phyloP scores from a whole-genome alignment of 2,329 filamentous ascomycete genomes.

The Simplicillium sp. region DNA sequence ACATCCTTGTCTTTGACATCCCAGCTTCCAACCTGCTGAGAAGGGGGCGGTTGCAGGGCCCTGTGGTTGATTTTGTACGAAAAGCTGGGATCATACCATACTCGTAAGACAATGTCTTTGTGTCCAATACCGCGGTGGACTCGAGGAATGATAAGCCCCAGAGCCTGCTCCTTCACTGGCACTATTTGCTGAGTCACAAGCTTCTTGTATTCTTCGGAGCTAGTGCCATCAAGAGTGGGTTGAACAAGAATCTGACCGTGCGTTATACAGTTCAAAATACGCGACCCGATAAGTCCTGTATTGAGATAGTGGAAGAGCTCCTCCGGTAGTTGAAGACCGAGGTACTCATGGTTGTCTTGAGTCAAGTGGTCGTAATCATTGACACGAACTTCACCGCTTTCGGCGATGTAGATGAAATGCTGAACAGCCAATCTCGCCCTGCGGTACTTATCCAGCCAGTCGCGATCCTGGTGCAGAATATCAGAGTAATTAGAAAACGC shows the following conservation, averaged over 20 bases:
- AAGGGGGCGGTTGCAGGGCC: constrained; percentile 36
- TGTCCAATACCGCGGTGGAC: constrained; percentile 77
- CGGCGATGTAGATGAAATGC: constrained; percentile 75
- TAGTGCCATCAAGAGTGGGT: constrained; percentile 78
- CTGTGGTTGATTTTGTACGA: constrained; percentile 59
- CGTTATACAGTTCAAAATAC: constrained; percentile 73
- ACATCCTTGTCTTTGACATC: constrained; percentile 55
- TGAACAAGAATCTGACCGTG: constrained; percentile 68
- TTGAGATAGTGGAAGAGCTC: constrained; percentile 89
- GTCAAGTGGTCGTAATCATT: constrained; percentile 67
- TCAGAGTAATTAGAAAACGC: constrained; percentile 75
- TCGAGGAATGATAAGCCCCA: constrained; percentile 69
- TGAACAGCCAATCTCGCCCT: constrained; percentile 78
- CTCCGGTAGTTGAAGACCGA: constrained; percentile 80
- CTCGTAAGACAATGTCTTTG: constrained; percentile 66
- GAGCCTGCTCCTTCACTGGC: constrained; percentile 63
- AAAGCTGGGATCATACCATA: constrained; percentile 73
- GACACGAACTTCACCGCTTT: constrained; percentile 67
- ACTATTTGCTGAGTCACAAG: constrained; percentile 68
- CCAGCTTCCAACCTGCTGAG: constrained; percentile 50
- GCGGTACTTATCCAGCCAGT: constrained; percentile 79
- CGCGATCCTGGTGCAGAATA: constrained; percentile 60
- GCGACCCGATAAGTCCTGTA: constrained; percentile 68
- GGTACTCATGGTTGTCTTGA: constrained; percentile 76
- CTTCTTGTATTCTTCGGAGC: constrained; percentile 69